phyloP scores from a whole-genome alignment of 352 stramenopile species.

The Pythium brachiatum region DNA sequence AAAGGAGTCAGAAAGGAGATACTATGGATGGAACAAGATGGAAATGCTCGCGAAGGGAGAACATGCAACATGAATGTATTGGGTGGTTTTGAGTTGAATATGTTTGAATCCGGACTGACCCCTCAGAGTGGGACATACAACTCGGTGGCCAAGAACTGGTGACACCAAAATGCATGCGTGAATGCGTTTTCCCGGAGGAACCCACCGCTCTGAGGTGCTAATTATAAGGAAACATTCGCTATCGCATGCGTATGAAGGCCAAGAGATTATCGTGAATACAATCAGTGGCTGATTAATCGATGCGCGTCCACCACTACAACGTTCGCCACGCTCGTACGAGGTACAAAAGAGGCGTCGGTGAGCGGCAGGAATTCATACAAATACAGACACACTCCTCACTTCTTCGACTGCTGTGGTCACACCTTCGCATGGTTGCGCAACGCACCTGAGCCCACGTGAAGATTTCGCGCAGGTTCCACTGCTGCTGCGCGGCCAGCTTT shows the following conservation, averaged over 20 bases:
- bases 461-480: conserved; percentile 74
- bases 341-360: background rate
- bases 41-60: background rate
- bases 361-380: conserved; percentile 16
- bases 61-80: conserved; percentile 6
- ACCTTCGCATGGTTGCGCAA: background rate
- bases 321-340: conserved; percentile 4
- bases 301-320: conserved; percentile 28
- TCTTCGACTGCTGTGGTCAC: background rate
- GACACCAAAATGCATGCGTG: conserved; percentile 51
- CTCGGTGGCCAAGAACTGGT: conserved; percentile 82
- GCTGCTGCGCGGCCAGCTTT: conserved; percentile 52
- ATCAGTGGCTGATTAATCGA: conserved; percentile 91
- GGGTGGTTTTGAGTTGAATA: conserved; percentile 20
- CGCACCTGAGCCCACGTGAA: conserved; percentile 86
- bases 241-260: conserved; percentile 89
- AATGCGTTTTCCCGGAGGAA: conserved; percentile 7
- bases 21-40: background rate
- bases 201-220: conserved; percentile 69
- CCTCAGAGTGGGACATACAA: conserved; percentile 62
- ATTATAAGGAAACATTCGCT: conserved; percentile 79
- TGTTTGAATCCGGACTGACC: conserved; percentile 89
- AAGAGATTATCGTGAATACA: conserved; percentile 57
- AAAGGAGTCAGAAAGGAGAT: background rate
- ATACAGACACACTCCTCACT: background rate